Evolutionary conservation across 2,329 filamentous ascomycete species (phyloP), one percentile per base, ranked within the genome.

Genomic region (Sclerotinia sclerotiorum): DNA sequence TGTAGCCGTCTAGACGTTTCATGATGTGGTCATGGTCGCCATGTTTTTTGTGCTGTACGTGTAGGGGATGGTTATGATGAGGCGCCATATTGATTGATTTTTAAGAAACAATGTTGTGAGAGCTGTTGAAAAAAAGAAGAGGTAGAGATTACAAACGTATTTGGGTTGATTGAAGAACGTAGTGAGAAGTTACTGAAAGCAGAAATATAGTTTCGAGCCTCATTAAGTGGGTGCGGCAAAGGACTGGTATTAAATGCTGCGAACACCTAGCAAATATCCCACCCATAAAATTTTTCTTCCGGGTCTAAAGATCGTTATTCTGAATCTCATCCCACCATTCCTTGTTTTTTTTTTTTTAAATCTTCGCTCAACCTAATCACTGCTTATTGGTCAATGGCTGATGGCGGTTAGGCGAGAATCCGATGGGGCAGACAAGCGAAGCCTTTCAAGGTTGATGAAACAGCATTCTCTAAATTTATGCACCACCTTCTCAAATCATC

Each of bases 1-100:
- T 65, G 15, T 65, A 65, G 35, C 27, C 27, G 19, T 65, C 51
- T n/a, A 65, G 42, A n/a, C 51, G 51, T 29, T 65, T 65, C 63
- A 56, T 57, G 39, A 57, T 57, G 19, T 57, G 63, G 1, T 57
- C 27, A 57, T 57, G 63, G 3, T 65, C 52, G 21, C 19, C 5
- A 48, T 65, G 39, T 5, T 48, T n/a, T n/a, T 39, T 42, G 5
- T 65, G 51, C 17, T 65, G 63, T n/a, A 21, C 44, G 15, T 65
- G 52, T 4, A 55, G 49, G 3, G 61, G 5, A 3, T 57, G 42
- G 2, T 48, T 17, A 4, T 35, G 27, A 2, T 65, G 63, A 57
- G 63, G 49, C 1, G 15, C 2, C 39, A 46, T 65, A 8, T 56
- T 8, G 5, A n/a, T 2, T 17, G 15, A 6, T 1, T 42, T 35